Evolutionary conservation across 1,139 yeast genomes (phyloP), one percentile per base, ranked within the genome.

Genomic region (Pichia sp.): DNA sequence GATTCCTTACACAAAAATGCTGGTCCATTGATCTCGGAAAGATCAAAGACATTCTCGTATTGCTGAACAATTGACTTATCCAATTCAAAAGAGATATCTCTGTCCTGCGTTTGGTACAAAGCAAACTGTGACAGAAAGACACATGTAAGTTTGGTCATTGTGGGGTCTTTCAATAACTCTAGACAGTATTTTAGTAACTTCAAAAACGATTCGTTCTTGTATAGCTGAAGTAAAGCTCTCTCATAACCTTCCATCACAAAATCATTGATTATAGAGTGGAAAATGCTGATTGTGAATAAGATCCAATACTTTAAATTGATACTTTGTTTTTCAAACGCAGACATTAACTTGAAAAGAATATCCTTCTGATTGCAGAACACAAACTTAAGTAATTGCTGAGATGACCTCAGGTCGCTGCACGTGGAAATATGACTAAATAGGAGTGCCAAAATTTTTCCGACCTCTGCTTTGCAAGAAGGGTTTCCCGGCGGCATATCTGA

Each of bases 11-110:
- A 60, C 1, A 77, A 39, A 1, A 40, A 24, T 2, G 55, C 50
- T 1, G 91, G 88, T 0, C 88, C 88, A 49, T 69, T 71, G 2
- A 75, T 60, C 29, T 73, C 78, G 0, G 83, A 59, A 12, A 72
- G 53, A 29, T 76, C 81, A 28, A 72, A 57, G 3, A 74, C 38
- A 22, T 67, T 69, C 31, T 68, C 70, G 19, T 75, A 53, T 46
- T 70, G 73, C 26, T 64, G 69, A 1, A 60, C 38, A 6, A 74
- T 45, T 0, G 67, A 54, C 12, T 55, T 56, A 34, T 74, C 77
- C 3, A 53, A 21, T 3, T 35, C 30, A 1, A 37, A 3, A 8
- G 27, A 9, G 2, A 7, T 10, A 4, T 22, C 12, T 2, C 14
- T 27, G 1, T 16, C 5, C 3, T 30, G 18, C 21, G 27, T 29